Percentiles rank a stretch among this genome's conserved stretches.
phyloP scores from a whole-genome alignment of 257 asterid species.

The Thymus mandschuricus region DNA sequence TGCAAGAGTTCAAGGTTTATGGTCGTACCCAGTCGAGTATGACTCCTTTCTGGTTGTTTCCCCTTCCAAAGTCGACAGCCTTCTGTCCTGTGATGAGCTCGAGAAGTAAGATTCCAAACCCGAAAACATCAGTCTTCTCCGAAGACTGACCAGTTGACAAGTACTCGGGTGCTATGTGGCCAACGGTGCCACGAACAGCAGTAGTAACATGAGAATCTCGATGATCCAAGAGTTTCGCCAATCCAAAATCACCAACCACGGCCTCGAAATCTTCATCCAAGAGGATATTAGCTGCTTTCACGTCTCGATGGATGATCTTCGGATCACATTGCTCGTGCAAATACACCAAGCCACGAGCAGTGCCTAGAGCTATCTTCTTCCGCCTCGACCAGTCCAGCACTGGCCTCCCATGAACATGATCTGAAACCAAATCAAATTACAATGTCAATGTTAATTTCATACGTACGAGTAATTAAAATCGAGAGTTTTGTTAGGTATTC shows the following conservation, averaged over 20 bases:
- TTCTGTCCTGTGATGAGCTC: conserved; percentile 91
- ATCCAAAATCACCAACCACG: conserved; percentile 91
- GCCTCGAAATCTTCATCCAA: conserved; percentile 97
- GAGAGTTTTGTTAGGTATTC: not conserved
- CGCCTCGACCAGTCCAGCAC: conserved; percentile 86
- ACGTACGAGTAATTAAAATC: no score
- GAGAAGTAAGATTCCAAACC: conserved; percentile 85
- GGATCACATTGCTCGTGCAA: conserved; percentile 97
- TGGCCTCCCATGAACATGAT: conserved; percentile 68
- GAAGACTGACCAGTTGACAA: conserved; percentile 91
- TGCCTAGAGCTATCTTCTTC: conserved; percentile 78
- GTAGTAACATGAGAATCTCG: conserved; percentile 92
- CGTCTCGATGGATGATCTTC: conserved; percentile 88
- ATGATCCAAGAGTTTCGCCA: conserved; percentile 93
- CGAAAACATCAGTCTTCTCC: conserved; percentile 91
- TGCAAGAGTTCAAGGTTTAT: not conserved
- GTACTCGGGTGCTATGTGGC: conserved; percentile 96
- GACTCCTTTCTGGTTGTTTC: conserved; percentile 77
- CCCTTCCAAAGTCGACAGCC: conserved; percentile 87
- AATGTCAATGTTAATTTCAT: not conserved
- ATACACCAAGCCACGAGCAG: conserved; percentile 87
- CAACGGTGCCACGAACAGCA: conserved; percentile 94
- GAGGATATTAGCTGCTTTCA: conserved; percentile 91
- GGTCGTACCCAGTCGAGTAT: conserved; percentile 78
- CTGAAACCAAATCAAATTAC: conserved; percentile 29